Base-by-base conservation (phyloP, 441 rosid species). In the Mallotus japonicus region DNA sequence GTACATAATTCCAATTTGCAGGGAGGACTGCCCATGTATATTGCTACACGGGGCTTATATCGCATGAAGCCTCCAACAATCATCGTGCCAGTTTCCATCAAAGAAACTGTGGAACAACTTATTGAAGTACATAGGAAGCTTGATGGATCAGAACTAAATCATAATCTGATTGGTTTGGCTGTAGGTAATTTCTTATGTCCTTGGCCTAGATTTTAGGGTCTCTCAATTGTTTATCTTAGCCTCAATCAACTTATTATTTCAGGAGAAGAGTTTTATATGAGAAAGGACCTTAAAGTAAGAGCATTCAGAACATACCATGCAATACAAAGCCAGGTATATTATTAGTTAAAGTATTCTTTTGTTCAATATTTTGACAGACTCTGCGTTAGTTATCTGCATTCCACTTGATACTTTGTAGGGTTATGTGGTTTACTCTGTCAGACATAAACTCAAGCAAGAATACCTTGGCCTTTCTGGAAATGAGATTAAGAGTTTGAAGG, bases 21-120 rank as follows among this genome's bases (percentile, higher is more conserved):
- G 97, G 97, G 98, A 82, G 97, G 96, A 75, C 71, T 92, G 66
- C 92, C 97, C 70, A 89, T 90, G 92, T 94, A 92, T 82, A 97
- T 92, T 68, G 97, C 97, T 11, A 92, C 97, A 20, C 90, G 92
- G 72, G 95, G 92, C 57, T 81, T 94, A 51, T 88, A 89, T 72
- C 79, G 86, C 15, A 84, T 94, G 94, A 94, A 90, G 74, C 97
- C 99, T 55, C 97, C 97, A 12, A 94, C 97, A 19, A 88, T 94
- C 55, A 70, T 90, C 71, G 95, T 92, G 5, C 97, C 97, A 28
- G 79, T 80, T 28, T 77, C 79, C 61, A 79, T 92, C 72, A 88
- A 83, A 81, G 89, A 88, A 63, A 80, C 82, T 47, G 95, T 94
- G 6, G 90, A 92, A 71, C 77, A 83, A 69, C 92, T 94, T 70